phyloP scores from a whole-genome alignment of 176 grass and related monocot species.

The Pontederia crassipes region DNA sequence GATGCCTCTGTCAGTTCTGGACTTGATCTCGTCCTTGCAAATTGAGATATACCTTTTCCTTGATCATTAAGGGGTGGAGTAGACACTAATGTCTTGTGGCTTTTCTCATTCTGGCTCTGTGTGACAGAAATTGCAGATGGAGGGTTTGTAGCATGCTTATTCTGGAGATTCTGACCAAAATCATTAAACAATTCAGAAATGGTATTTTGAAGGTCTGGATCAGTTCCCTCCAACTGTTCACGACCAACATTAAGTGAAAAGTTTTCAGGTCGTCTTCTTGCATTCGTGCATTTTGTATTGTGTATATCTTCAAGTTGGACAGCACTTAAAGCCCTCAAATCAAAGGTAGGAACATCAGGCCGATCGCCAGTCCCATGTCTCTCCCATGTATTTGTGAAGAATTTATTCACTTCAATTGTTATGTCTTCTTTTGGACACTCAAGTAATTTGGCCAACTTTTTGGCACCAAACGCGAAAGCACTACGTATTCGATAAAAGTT shows the following conservation, averaged over 20 bases:
- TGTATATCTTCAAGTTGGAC: slow-evolving; percentile 40
- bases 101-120: slow-evolving; percentile 45
- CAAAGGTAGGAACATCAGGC: slow-evolving; percentile 42
- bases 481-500: slow-evolving; percentile 96
- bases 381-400: slow-evolving; percentile 77
- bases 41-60: slow-evolving; percentile 44
- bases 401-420: slow-evolving; percentile 54
- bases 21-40: slow-evolving; percentile 76
- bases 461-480: slow-evolving; percentile 78
- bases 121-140: slow-evolving; percentile 27
- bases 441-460: slow-evolving; percentile 57
- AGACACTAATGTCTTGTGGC: slow-evolving; percentile 36
- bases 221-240: slow-evolving; percentile 33
- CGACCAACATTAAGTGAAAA: slow-evolving; percentile 24
- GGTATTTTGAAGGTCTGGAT: slow-evolving; percentile 24
- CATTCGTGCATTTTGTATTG: slow-evolving; percentile 20
- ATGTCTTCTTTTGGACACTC: slow-evolving; percentile 72
- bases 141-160: slow-evolving; percentile 22
- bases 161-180: slow-evolving; percentile 23
- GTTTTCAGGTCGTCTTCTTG: slow-evolving; percentile 38
- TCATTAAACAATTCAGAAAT: slow-evolving; percentile 28
- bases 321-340: slow-evolving; percentile 25
- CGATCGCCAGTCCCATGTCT: slow-evolving; percentile 57
- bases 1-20: slow-evolving; percentile 75
- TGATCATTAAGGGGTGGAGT: slow-evolving; percentile 26